phyloP scores from a whole-genome alignment of 306 rosid genomes.

The Quercus variabilis region DNA sequence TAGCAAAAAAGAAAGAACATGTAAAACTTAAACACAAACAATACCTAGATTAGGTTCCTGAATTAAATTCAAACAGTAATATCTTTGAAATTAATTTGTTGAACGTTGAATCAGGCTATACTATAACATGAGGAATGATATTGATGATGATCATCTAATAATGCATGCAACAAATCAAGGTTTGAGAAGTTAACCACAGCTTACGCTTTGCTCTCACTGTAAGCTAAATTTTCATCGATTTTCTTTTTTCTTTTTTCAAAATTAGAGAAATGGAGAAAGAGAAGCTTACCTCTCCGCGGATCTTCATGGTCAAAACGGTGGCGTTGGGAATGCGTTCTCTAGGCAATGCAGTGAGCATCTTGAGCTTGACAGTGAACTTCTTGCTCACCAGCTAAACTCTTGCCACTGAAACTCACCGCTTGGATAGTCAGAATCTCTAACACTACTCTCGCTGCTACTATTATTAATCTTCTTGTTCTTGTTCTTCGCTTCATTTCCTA shows the following conservation, averaged over 20 bases:
- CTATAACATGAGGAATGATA: too few relatives aligned
- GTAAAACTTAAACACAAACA: too few relatives aligned
- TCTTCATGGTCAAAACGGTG: constrained; percentile 61
- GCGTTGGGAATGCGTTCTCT: constrained; percentile 78
- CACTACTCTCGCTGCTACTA: constrained; percentile 8
- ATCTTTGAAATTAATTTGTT: too few relatives aligned
- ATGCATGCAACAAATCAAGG: not conserved
- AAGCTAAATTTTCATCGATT: not conserved
- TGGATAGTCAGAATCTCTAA: constrained; percentile 43
- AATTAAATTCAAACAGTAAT: too few relatives aligned
- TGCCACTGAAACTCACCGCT: constrained; percentile 59
- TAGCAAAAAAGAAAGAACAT: not conserved
- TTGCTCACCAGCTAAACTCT: constrained; percentile 53
- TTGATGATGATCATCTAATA: not conserved
- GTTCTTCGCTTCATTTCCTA: not conserved
- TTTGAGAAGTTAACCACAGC: not conserved
- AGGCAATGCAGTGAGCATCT: constrained; percentile 69
- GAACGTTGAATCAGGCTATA: too few relatives aligned
- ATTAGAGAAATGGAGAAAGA: not conserved
- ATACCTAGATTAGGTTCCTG: too few relatives aligned
- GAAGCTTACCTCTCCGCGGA: constrained; percentile 72
- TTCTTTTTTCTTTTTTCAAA: too few relatives aligned
- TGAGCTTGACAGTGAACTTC: constrained; percentile 59
- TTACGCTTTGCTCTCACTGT: not conserved
- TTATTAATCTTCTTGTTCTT: not conserved